These are phyloP conservation scores for Batrachochytrium dendrobatidis DNA, from an alignment of 371 early-diverging fungal genomes.

Conservation along the genomic window DNA sequence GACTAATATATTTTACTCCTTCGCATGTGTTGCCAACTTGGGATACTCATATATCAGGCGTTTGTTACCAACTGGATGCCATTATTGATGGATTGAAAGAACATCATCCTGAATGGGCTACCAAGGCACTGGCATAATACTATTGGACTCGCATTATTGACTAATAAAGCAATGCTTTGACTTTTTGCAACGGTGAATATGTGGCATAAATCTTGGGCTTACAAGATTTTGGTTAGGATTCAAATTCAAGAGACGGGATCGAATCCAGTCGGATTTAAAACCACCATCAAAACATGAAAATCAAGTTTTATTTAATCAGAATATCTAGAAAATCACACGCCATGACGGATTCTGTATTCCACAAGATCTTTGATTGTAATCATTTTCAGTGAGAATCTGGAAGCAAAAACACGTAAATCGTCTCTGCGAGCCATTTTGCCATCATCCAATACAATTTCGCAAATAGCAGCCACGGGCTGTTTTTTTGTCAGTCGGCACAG, in stretches of 20 bases:
- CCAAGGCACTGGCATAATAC: too few species aligned
- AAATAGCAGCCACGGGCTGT: constrained; percentile 79
- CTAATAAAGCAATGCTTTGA: neutral
- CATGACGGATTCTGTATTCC: constrained; percentile 45
- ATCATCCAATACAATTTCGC: constrained; percentile 87
- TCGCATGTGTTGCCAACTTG: constrained; percentile 20
- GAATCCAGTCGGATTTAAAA: too few species aligned
- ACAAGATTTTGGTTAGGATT: too few species aligned
- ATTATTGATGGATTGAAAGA: constrained; percentile 20
- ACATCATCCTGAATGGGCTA: constrained; percentile 2
- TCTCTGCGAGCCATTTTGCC: constrained; percentile 92
- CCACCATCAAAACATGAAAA: too few species aligned
- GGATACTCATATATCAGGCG: constrained; percentile 30
- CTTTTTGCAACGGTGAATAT: too few species aligned
- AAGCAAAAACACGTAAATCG: constrained; percentile 77
- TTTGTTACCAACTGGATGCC: constrained; percentile 35
- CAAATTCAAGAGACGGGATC: too few species aligned
- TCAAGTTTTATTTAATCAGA: too few species aligned
- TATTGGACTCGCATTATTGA: too few species aligned
- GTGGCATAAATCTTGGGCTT: too few species aligned
- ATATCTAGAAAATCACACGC: constrained; percentile 12
- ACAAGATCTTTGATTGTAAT: constrained; percentile 84
- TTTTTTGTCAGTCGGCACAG: constrained; percentile 76
- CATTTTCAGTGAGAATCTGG: constrained; percentile 71
- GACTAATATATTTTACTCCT: constrained; percentile 61